Evolutionary conservation across 2,329 filamentous ascomycete species (phyloP).

Genomic region (Fusarium cyanostomum): DNA sequence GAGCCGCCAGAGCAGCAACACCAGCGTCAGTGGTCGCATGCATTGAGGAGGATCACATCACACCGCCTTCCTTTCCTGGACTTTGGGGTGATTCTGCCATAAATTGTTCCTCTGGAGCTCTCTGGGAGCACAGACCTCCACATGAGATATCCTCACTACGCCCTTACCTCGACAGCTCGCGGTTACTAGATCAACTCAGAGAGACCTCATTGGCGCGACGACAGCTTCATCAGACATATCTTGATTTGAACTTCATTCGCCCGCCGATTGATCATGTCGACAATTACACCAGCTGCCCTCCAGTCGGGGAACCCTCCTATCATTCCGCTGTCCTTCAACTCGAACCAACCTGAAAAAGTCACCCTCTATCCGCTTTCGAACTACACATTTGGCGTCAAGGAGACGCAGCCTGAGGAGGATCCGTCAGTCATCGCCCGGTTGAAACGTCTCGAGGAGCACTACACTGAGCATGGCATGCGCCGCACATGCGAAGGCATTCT

Average conservation of each 20-base stretch:
- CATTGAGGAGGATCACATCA: neutral
- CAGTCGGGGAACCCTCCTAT: conserved; percentile 83
- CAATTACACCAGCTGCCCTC: conserved; percentile 77
- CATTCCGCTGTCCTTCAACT: conserved; percentile 84
- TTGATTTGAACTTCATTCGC: neutral
- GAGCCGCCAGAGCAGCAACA: no score
- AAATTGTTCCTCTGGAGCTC: conserved; percentile 21
- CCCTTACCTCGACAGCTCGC: neutral
- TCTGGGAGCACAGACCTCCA: conserved; percentile 14
- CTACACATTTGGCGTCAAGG: conserved; percentile 99
- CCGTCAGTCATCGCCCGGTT: conserved; percentile 92
- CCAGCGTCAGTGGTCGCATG: neutral
- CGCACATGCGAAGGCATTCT: conserved; percentile 96
- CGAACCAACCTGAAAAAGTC: conserved; percentile 88
- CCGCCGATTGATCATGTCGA: conserved; percentile 71
- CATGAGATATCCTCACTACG: conserved; percentile 15
- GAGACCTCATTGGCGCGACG: neutral
- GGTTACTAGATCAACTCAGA: neutral
- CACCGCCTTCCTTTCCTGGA: conserved; percentile 24
- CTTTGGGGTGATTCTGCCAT: conserved; percentile 19
- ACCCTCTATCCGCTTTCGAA: conserved; percentile 95
- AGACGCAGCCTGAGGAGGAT: conserved; percentile 97
- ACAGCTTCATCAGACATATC: neutral
- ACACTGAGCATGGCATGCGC: conserved; percentile 90
- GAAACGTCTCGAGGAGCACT: conserved; percentile 96